Evolutionary conservation across 108 stramenopile genomes (phyloP), one percentile per base, ranked within the genome.

Genomic region (Nannochloropsis gaditana): DNA sequence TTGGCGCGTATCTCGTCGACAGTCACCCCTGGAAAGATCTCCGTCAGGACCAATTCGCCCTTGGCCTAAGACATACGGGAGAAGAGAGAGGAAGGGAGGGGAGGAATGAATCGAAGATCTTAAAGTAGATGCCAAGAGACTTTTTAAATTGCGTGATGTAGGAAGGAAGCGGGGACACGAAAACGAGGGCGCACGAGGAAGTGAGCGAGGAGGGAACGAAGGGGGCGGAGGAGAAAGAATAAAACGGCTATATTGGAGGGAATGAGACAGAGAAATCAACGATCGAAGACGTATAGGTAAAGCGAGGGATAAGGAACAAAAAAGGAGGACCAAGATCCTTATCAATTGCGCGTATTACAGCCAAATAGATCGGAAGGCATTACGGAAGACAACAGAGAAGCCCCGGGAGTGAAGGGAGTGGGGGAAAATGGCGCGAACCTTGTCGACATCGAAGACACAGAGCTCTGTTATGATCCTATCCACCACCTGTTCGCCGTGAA

Each of bases 381-480:
- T 31, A 0, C 31, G 31, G 31, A 31, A 31, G 31, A 31, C 31
- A 31, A 31, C 31, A 31, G 31, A 31, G 31, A 31, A 31, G 31
- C 31, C 31, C 1, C 31, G 31, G 31, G 31, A 31, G 31, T 1
- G 31, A 1, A 31, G 31, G 31, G 31, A 31, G 31, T 31, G 31
- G 31, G 31, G 31, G 31, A 1, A 31, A 31, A 31, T 31, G 31
- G 31, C 31, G 31, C 8, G 59, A n/a, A 73, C 59, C 59, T 73
- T 73, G n/a, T 73, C 59, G 59, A 73, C 59, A 8, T 95, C 95
- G 86, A 97, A 96, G 19, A 97, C 96, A 84, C 92, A 92, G 93
- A 95, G 88, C 79, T 97, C 96, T 10, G 95, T 97, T 84, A 97
- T 97, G 83, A 97, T 96, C 59, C 94, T 90, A 90, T 96, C 93